phyloP scores from a whole-genome alignment of 768 basidiomycete species.

The Lepiota brunneoincarnata region DNA sequence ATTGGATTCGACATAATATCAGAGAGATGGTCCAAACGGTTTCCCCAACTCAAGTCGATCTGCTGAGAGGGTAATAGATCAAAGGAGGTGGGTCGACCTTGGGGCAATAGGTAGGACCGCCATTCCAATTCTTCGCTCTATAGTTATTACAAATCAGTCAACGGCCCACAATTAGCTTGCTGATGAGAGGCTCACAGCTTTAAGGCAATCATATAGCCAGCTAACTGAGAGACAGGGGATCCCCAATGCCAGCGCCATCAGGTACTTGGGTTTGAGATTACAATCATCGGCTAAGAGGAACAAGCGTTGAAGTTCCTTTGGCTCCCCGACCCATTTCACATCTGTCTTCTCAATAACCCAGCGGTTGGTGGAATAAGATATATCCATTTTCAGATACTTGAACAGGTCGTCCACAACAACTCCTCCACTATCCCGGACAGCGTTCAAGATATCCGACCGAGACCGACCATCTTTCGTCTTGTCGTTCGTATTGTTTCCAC shows the following conservation, averaged over 20 bases:
- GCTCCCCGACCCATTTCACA: slow-evolving; percentile 40
- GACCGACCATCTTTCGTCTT: slow-evolving; percentile 36
- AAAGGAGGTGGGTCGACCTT: slow-evolving; percentile 50
- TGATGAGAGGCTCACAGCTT: slow-evolving; percentile 23
- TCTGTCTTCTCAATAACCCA: slow-evolving; percentile 54
- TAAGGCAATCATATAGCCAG: slow-evolving; percentile 48
- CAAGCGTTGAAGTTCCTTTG: slow-evolving; percentile 42
- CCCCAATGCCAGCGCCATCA: slow-evolving; percentile 81
- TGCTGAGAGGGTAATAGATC: slow-evolving; percentile 40
- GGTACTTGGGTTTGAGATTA: slow-evolving; percentile 73
- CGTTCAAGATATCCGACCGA: slow-evolving; percentile 26
- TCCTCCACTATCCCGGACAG: slow-evolving; percentile 53
- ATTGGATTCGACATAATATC: slow-evolving; percentile 60
- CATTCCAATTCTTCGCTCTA: slow-evolving; percentile 51
- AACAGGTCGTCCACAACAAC: slow-evolving; percentile 62
- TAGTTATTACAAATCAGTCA: not conserved
- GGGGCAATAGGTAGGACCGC: slow-evolving; percentile 53
- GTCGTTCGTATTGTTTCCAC: slow-evolving; percentile 31
- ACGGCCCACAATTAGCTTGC: not conserved
- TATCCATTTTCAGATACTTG: slow-evolving; percentile 53
- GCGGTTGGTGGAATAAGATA: slow-evolving; percentile 33
- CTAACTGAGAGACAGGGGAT: slow-evolving; percentile 72
- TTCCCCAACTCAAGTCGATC: slow-evolving; percentile 48
- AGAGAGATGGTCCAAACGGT: slow-evolving; percentile 45
- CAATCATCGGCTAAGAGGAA: slow-evolving; percentile 68